phyloP scores from a whole-genome alignment of 805 yeast species.

The Zygosaccharomyces rouxii region DNA sequence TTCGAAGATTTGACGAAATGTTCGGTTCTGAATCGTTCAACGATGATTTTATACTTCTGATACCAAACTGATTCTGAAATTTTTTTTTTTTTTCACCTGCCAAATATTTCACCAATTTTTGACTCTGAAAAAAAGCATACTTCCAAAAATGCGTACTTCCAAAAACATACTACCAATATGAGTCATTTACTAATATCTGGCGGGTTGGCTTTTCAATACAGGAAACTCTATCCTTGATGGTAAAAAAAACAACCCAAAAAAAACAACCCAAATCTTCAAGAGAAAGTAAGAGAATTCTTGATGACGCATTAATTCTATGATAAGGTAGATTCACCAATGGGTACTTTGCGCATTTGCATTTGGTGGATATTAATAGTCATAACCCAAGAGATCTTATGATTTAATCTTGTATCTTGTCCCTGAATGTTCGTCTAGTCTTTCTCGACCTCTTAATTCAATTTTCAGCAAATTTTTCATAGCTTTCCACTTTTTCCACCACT shows the following conservation, averaged over 20 bases:
- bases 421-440: neutral
- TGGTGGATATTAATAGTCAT: neutral
- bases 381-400: neutral
- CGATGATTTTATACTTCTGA: neutral
- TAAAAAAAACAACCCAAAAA: too few species aligned
- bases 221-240: constrained; percentile 2
- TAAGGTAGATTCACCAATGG: neutral
- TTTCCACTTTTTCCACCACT: neutral
- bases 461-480: neutral
- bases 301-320: neutral
- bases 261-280: neutral
- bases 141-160: too few species aligned
- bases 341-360: neutral
- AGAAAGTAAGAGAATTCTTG: neutral
- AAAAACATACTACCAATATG: too few species aligned
- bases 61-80: neutral
- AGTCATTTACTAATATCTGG: neutral
- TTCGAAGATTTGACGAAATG: neutral
- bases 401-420: neutral
- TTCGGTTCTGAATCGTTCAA: neutral
- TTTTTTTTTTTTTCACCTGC: too few species aligned
- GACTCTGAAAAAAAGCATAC: constrained; percentile 1
- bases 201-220: constrained; percentile 1
- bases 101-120: neutral
- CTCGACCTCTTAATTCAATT: neutral